Evolutionary conservation across 495 filamentous ascomycete genomes (phyloP), one percentile per base, ranked within the genome.

Genomic region (Articulospora tetracladia): DNA sequence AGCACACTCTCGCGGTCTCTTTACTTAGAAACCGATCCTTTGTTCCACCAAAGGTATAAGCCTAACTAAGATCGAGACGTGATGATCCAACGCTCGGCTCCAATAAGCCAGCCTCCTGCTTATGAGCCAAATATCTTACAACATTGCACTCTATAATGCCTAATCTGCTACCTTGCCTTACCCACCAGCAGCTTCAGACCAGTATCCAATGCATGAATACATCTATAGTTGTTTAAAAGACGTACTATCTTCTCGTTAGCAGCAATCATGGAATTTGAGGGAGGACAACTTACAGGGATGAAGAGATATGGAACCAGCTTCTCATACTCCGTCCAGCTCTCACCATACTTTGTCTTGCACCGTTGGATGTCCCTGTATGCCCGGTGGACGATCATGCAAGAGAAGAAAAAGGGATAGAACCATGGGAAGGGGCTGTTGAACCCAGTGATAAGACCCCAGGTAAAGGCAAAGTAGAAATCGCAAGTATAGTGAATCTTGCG

Each of bases 401-500:
- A 76, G 72, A 98, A 98, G 79, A 98, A 98, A 44, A 90, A 71
- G 13, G 92, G 90, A 68, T 98, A 96, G 73, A 98, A 98, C 93
- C 93, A 98, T 1, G 94, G 94, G 76, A 98, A 92, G 2, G 94
- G 93, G 72, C 85, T 90, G 22, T 68, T 69, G 62, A 86, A 86
- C 3, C 83, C 83, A 10, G 81, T 84, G 59, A 86, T 77, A 28
- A 86, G 65, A 10, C 80, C 83, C 83, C 82, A 84, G 46, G 67
- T 71, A 28, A 75, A 66, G 26, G 92, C 85, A 65, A 97, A 97
- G 72, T 81, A 92, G 12, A 88, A 77, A 71, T 98, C 94, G 73
- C 91, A 95, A 4, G 90, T 87, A 70, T 98, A 98, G 74, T 98
- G 93, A 55, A 97, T 85, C 78, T 98, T 98, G 70, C 94, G 86